phyloP scores from a whole-genome alignment of 148 eudicot species.

The Rhododendron griersonianum region DNA sequence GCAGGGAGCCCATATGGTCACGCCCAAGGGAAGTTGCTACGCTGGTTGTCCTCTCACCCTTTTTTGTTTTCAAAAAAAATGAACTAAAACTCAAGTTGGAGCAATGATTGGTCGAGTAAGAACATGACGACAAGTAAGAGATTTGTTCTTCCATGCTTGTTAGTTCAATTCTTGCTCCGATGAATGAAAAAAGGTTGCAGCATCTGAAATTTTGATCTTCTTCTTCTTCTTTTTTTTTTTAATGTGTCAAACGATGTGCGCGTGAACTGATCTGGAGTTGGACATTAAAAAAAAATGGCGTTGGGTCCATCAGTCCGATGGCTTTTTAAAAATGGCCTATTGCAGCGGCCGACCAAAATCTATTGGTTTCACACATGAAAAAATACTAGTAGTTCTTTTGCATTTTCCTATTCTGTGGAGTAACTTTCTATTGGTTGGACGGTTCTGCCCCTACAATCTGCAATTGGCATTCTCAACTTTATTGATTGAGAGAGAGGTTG shows the following conservation, averaged over 20 bases:
- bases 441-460: neutral
- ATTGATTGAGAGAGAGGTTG: neutral
- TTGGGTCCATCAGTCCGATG: neutral
- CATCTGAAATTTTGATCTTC: too few relatives aligned
- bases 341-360: neutral
- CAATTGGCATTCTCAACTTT: neutral
- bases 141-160: too few relatives aligned
- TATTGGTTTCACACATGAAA: neutral
- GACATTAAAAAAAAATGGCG: neutral
- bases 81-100: neutral
- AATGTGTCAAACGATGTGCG: neutral
- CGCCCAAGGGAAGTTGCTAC: too few relatives aligned
- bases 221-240: too few relatives aligned
- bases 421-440: neutral
- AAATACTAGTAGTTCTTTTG: neutral
- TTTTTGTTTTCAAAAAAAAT: neutral
- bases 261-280: neutral
- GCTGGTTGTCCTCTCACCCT: too few relatives aligned
- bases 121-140: neutral
- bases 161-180: too few relatives aligned
- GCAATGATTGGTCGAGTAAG: neutral
- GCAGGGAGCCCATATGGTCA: too few relatives aligned
- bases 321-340: neutral
- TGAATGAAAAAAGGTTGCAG: too few relatives aligned
- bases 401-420: neutral